Percentiles rank a stretch among this genome's conserved stretches.
These are phyloP conservation scores for Sambucus nigra DNA, from an alignment of 129 eudicot species.

Conservation along the genomic window DNA sequence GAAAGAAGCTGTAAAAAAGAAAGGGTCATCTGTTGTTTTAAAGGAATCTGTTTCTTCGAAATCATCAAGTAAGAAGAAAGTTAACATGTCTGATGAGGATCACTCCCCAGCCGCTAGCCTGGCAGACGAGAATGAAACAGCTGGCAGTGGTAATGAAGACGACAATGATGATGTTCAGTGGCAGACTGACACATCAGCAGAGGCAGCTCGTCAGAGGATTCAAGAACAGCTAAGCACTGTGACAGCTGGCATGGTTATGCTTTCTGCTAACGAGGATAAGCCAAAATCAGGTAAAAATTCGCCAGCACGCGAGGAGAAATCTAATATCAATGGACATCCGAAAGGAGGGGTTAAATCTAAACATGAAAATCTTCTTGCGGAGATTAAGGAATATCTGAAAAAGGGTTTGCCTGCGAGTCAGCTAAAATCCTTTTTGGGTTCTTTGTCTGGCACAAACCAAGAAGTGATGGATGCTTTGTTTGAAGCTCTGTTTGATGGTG, in stretches of 20 bases:
- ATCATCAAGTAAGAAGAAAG: conserved; percentile 19
- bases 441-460: conserved; percentile 11
- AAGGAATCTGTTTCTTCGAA: conserved; percentile 6
- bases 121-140: conserved; percentile 15
- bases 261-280: conserved; percentile 19
- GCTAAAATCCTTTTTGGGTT: conserved; percentile 8
- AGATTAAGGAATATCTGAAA: conserved; percentile 15
- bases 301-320: conserved; percentile 11
- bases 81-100: conserved; percentile 21
- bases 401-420: conserved; percentile 8
- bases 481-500: conserved; percentile 25
- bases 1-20: conserved; percentile 17
- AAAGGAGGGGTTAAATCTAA: not conserved
- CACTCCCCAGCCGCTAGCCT: conserved; percentile 20
- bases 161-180: conserved; percentile 28
- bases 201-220: conserved; percentile 31
- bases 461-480: conserved; percentile 18
- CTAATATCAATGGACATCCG: conserved; percentile 3
- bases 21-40: not conserved
- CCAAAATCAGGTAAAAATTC: not conserved
- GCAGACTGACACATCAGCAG: conserved; percentile 32
- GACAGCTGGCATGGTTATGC: conserved; percentile 34
- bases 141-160: too few species aligned
- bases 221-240: conserved; percentile 30
- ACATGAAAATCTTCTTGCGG: conserved; percentile 12